A percentile compares a stretch with the other conserved stretches of the same genome.
phyloP scores from a whole-genome alignment of 2,329 filamentous ascomycete species.

The Massarina eburnea region DNA sequence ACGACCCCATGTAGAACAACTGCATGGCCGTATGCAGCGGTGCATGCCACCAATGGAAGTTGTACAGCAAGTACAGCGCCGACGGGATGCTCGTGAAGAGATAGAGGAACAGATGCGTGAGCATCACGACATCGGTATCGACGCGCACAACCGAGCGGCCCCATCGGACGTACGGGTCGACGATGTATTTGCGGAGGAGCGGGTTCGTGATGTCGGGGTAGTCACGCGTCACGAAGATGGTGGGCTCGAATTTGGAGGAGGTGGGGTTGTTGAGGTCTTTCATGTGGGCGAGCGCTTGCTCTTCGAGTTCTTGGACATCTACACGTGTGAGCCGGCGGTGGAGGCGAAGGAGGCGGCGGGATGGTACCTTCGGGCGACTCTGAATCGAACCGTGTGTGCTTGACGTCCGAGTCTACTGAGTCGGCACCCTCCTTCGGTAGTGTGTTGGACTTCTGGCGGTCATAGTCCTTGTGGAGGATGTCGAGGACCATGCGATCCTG shows the following conservation, averaged over 20 bases:
- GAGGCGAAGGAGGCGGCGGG: neutral
- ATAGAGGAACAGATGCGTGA: constrained; percentile 76
- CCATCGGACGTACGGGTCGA: constrained; percentile 62
- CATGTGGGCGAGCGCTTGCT: constrained; percentile 48
- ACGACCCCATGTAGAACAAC: constrained; percentile 69
- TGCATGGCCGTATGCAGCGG: constrained; percentile 67
- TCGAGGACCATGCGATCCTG: constrained; percentile 35
- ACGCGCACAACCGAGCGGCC: constrained; percentile 62
- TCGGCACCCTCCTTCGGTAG: neutral
- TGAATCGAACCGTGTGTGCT: constrained; percentile 29
- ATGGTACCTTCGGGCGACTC: constrained; percentile 33
- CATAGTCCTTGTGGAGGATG: constrained; percentile 32
- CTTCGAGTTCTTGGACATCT: constrained; percentile 34
- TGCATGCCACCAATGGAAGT: constrained; percentile 69
- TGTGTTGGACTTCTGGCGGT: constrained; percentile 11
- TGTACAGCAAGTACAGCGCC: constrained; percentile 63
- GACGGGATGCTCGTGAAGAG: constrained; percentile 69
- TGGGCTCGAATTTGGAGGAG: constrained; percentile 55
- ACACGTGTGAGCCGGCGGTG: neutral
- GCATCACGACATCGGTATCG: constrained; percentile 73
- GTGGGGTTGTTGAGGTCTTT: constrained; percentile 54
- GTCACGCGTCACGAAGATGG: constrained; percentile 57
- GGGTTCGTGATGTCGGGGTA: constrained; percentile 46
- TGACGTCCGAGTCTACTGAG: constrained; percentile 24
- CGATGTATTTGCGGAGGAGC: constrained; percentile 47